Conservation (phyloP, 352 stramenopile genomes). For the Pythium phragmitis region DNA sequence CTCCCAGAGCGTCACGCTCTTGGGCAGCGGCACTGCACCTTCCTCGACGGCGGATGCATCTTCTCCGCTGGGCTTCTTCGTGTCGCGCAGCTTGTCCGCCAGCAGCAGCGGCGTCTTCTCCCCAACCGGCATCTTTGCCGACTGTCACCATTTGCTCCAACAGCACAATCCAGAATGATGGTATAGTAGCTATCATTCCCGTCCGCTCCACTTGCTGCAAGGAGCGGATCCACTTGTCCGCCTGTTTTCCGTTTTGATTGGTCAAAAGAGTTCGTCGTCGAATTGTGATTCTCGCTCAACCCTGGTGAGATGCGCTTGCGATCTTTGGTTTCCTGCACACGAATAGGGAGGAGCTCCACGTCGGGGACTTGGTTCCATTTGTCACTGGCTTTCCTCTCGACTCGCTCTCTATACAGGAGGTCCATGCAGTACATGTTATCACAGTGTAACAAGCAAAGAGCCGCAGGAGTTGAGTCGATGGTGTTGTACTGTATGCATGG, state of each 20-base stretch:
- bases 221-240: neutral
- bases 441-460: too few species aligned
- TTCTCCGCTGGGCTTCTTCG: conserved; percentile 21
- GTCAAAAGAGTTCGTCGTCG: neutral
- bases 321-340: neutral
- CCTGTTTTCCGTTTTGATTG: neutral
- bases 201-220: neutral
- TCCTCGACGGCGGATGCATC: conserved; percentile 28
- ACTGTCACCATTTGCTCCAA: neutral
- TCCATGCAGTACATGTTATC: too few species aligned
- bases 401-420: too few species aligned
- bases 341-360: too few species aligned
- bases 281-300: neutral
- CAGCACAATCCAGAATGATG: too few species aligned
- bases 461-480: too few species aligned
- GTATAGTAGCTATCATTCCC: neutral
- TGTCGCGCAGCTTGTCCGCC: conserved; percentile 27
- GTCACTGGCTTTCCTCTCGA: too few species aligned
- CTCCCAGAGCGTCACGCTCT: conserved; percentile 47
- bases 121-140: conserved; percentile 29
- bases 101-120: conserved; percentile 28
- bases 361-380: too few species aligned
- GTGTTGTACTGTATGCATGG: too few species aligned
- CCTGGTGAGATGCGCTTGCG: neutral
- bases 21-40: conserved; percentile 2